These are phyloP conservation scores for Eutrema yunnanense DNA, from an alignment of 345 rosid species.

Conservation along the genomic window DNA sequence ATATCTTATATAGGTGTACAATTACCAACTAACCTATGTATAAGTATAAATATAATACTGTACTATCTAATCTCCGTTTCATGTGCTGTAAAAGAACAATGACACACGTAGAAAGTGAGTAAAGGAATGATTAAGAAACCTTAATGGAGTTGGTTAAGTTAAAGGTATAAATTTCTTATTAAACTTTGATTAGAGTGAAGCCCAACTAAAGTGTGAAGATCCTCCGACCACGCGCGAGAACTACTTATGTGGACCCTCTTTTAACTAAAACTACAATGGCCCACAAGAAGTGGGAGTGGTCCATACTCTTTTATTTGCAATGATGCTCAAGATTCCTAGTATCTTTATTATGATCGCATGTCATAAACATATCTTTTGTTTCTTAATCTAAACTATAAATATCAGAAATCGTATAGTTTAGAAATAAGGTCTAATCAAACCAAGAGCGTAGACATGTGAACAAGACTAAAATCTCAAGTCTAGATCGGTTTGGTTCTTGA, in stretches of 20 bases:
- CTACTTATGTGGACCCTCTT: slow-evolving; percentile 18
- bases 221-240: slow-evolving; percentile 26
- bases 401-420: neutral
- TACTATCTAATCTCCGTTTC: neutral
- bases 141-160: slow-evolving; percentile 16
- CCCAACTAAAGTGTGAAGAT: slow-evolving; percentile 25
- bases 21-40: neutral
- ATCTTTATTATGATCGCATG: slow-evolving; percentile 15
- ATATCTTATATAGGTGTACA: neutral
- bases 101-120: slow-evolving; percentile 22
- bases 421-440: neutral
- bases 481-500: too few species aligned
- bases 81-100: slow-evolving; percentile 23
- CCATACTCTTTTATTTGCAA: slow-evolving; percentile 13
- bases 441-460: neutral
- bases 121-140: slow-evolving; percentile 25
- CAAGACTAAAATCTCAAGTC: too few species aligned
- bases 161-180: slow-evolving; percentile 6
- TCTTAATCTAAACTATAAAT: neutral
- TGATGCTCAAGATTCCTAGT: slow-evolving; percentile 28
- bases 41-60: neutral
- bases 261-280: slow-evolving; percentile 15
- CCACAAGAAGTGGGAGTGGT: slow-evolving; percentile 12
- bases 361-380: slow-evolving; percentile 7
- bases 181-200: slow-evolving; percentile 20